Base-by-base conservation (phyloP, 225 moss, liverwort and hornwort genomes). In the Polytrichum commune region DNA sequence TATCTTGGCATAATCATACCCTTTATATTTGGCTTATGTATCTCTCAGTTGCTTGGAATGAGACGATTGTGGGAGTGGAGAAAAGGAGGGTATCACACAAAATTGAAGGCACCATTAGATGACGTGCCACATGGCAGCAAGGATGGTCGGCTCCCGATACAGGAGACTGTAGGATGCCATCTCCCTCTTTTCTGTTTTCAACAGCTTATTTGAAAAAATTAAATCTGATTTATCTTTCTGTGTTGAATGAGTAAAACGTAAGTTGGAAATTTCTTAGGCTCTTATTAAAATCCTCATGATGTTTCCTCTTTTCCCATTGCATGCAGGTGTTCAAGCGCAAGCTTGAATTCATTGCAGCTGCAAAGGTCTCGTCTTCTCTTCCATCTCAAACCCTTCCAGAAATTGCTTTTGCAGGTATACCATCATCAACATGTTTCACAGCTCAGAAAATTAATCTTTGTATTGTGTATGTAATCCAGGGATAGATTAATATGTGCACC, bases 351-450 rank as follows among this genome's bases (percentile, higher is more conserved):
- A 79, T 85, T 73, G 96, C 96, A 62, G 92, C 96, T 77, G 96
- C 96, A 66, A 97, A 92, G 84, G 81, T 83, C 76, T 81, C 88
- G 28, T 28, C 83, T 64, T 97, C 96, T 76, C 84, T 97, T 54
- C 93, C 96, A 35, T 69, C 81, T 30, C 75, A 85, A 71, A 29
- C 69, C 63, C 80, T 88, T 77, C 90, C 92, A 22, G 96, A 97
- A 90, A 73, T 93, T 80, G 93, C 96, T n/a, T 93, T 97, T 84
- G 93, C 93, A 82, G 96, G 96, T 97, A 75, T 69, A 61, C 26
- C 20, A 58, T 58, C 58, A 20, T 22, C 22, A 58, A 58, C 58
- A 58, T 58, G 46, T 46, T 46, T 46, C 46, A 2, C 4, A 46
- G 46, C 13, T 38, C 38, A 38, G 13, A 46, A 32, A 32, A 32